Evolutionary conservation across 208 protist genomes (phyloP).

Genomic region (Leishmania martiniquensis): DNA sequence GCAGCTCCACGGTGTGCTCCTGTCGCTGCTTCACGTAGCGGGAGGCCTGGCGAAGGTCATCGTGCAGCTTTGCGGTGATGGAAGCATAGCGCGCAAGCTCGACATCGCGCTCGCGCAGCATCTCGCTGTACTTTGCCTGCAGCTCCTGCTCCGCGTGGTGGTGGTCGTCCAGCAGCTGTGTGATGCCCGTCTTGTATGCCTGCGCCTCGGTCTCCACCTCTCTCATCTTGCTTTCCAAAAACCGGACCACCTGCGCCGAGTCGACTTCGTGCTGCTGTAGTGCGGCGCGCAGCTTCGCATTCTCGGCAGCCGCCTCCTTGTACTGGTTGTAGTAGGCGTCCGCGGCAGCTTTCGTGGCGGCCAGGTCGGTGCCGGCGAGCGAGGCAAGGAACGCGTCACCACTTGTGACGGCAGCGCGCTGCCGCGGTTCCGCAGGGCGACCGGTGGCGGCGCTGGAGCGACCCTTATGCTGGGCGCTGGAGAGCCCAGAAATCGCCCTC

Average conservation of each 20-base stretch:
- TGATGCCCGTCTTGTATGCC: constrained; percentile 42
- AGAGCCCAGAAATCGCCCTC: neutral
- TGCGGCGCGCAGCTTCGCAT: constrained; percentile 47
- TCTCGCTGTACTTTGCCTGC: constrained; percentile 47
- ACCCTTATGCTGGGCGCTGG: neutral
- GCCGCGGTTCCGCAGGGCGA: neutral
- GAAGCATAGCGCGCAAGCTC: constrained; percentile 57
- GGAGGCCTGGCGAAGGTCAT: constrained; percentile 60
- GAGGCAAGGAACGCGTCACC: constrained; percentile 56
- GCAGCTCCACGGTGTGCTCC: constrained; percentile 62
- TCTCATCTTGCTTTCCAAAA: constrained; percentile 53
- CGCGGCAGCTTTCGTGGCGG: constrained; percentile 45
- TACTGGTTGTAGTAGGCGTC: constrained; percentile 53
- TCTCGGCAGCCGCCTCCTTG: constrained; percentile 42
- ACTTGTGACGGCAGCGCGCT: neutral
- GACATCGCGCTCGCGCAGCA: constrained; percentile 66
- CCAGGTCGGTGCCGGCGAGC: constrained; percentile 64
- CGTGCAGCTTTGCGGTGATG: constrained; percentile 57
- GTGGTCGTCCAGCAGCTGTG: constrained; percentile 39
- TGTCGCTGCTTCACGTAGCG: constrained; percentile 66
- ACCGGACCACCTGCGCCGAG: constrained; percentile 58
- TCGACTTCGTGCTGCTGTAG: constrained; percentile 58
- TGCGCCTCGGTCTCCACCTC: constrained; percentile 29
- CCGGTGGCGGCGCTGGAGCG: neutral
- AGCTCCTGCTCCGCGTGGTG: constrained; percentile 34